Evolutionary conservation across 2,329 filamentous ascomycete genomes (phyloP), one percentile per base, ranked within the genome.

Genomic region (Pyrenophora tritici-repentis): DNA sequence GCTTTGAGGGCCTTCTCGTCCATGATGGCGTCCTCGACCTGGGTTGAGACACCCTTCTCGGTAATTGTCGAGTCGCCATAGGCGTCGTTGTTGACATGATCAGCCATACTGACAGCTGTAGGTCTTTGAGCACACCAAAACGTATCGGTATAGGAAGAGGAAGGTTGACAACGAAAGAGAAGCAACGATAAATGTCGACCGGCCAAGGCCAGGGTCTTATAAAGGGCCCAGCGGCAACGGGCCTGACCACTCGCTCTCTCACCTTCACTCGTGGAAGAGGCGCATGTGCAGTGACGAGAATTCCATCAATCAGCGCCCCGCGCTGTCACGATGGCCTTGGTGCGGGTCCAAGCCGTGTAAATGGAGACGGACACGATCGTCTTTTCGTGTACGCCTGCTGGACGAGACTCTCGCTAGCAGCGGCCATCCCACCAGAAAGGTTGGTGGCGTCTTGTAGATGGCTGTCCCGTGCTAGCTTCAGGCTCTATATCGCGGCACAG

Each of bases 1-100:
- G 72, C 61, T 52, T 68, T 54, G 47, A 64, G 53, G 12, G 71
- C 71, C 46, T 80, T 77, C 53, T 76, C 72, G 54, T 74, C 71
- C 12, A 64, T 53, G 50, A 49, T 24, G 24, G 50, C 35, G 34
- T 63, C 55, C 8, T 68, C 63, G 3, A 62, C 53, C 17, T 57
- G 58, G 24, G 53, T 33, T 46, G 26, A 10, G 10, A 61, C 52
- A 47, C 42, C 63, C 61, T 65, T 67, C 59, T 68, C 63, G 41
- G 43, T 42, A 31, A 57, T 54, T 8, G 45, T 35, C 39, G 37
- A 56, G 53, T 35, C 55, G 39, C 41, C 52, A 31, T 58, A 42
- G 10, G 56, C 18, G 50, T 66, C 66, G 47, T 43, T 67, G 47
- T 43, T 58, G 51, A 58, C 37, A 34, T 39, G 48, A 34, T 65